Base-by-base conservation (phyloP, 495 filamentous ascomycete species). In the Podospora fimiseda region DNA sequence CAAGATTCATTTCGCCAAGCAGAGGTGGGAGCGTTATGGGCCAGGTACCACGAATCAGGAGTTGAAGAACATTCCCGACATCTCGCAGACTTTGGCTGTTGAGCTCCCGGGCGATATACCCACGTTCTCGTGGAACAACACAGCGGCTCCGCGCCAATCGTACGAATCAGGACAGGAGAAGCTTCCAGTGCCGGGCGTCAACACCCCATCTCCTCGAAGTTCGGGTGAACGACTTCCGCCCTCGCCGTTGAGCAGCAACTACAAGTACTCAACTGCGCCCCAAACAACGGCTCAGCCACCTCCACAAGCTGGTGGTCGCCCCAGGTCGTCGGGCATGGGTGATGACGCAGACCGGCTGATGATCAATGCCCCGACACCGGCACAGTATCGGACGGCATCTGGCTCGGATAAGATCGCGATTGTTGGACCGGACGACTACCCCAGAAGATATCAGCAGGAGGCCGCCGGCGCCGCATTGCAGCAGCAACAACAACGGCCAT, bases 1-100 rank as follows among this genome's bases (percentile, higher is more conserved):
- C 44, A 86, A 87, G 67, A 90, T 96, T 41, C 78, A 93, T 59
- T 77, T 82, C 50, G 85, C 85, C 61, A 74, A 71, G 61, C 65
- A 68, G 48, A 66, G 74, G 23, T 75, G 58, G 55, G 66, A 72
- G 48, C 67, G 67, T 16, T 21, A 66, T 37, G 50, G 50, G 42
- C 15, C 33, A n/a, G 44, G 55, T 13, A 56, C 45, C n/a, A 42
- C 61, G 19, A 64, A 70, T 11, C 59, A 68, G 11, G 60, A 66
- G 37, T 50, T 64, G 19, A 55, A 71, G 43, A 56, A 62, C 1
- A 56, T 67, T 18, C 52, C 61, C 9, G 66, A 73, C 41, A 67
- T 74, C 22, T 58, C 61, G 27, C 51, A 64, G 41, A 73, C 74
- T 4, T 42, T 75, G 21, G 74, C 73, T 0, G 68, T 75, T 21